A percentile compares a stretch with the other conserved stretches of the same genome.
These are phyloP conservation scores for Colletotrichum nymphaeae DNA, from an alignment of 2,329 filamentous ascomycete genomes.

Conservation along the genomic window DNA sequence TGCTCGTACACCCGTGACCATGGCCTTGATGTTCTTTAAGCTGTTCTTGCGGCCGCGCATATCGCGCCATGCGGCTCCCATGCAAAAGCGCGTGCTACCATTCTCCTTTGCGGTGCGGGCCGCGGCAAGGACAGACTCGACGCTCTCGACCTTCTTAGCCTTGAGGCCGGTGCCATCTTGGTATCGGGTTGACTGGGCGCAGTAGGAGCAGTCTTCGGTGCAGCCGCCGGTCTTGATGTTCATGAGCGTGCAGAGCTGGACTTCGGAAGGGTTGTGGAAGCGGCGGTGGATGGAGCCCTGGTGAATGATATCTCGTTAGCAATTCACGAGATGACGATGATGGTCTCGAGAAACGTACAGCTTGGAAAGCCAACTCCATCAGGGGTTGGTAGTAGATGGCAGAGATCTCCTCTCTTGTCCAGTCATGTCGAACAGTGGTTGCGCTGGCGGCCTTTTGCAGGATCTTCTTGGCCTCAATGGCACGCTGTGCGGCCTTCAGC, in stretches of 20 bases:
- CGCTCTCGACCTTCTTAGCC: constrained; percentile 81
- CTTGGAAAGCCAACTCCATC: constrained; percentile 81
- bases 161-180: constrained; percentile 80
- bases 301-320: neutral
- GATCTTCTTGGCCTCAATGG: constrained; percentile 41
- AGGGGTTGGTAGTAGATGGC: constrained; percentile 85
- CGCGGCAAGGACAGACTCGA: constrained; percentile 83
- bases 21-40: constrained; percentile 84
- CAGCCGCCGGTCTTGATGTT: constrained; percentile 97
- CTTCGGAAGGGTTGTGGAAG: constrained; percentile 85
- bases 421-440: constrained; percentile 73
- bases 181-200: constrained; percentile 88
- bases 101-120: constrained; percentile 83
- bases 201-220: constrained; percentile 93
- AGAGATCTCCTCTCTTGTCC: constrained; percentile 85
- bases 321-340: constrained; percentile 3
- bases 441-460: constrained; percentile 68
- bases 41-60: constrained; percentile 91
- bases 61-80: constrained; percentile 94
- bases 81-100: constrained; percentile 92
- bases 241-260: constrained; percentile 95
- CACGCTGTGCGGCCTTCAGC: constrained; percentile 10
- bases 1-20: constrained; percentile 83
- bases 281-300: constrained; percentile 83
- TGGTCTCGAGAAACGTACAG: constrained; percentile 61